Evolutionary conservation across 176 grass and related monocot species (phyloP).

Genomic region (Rhynchospora breviuscula): DNA sequence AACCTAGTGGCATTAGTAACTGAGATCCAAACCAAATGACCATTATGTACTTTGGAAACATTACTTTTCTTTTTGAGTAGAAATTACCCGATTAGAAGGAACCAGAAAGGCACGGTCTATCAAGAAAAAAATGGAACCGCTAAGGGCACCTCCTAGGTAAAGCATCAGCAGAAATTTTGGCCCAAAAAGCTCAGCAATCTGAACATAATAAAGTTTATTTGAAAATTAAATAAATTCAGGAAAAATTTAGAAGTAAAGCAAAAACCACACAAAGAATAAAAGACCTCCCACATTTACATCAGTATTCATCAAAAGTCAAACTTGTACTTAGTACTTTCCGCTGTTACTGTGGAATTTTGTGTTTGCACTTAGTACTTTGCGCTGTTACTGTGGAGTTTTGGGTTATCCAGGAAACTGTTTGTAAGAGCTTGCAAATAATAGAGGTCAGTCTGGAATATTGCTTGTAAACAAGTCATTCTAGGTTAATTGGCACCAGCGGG

Average conservation of each 20-base stretch:
- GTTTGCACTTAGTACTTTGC: too few species aligned
- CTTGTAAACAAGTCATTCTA: not conserved
- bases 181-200: constrained; percentile 65
- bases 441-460: not conserved
- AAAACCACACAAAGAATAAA: not conserved
- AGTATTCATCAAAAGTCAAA: not conserved
- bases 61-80: not conserved
- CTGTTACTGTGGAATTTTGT: too few species aligned
- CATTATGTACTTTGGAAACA: constrained; percentile 2
- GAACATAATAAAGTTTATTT: constrained; percentile 9
- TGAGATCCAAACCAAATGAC: constrained; percentile 2
- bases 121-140: constrained; percentile 74
- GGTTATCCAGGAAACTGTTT: not conserved
- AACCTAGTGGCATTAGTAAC: not conserved
- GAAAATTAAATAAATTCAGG: not conserved
- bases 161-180: constrained; percentile 70
- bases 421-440: not conserved
- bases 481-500: not conserved
- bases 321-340: not conserved
- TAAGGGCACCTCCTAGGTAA: constrained; percentile 69
- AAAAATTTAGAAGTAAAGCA: not conserved
- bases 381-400: not conserved
- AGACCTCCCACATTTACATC: not conserved
- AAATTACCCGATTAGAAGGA: constrained; percentile 44
- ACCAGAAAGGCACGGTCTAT: constrained; percentile 58